Evolutionary conservation across 371 early-diverging fungal species (phyloP).

Genomic region (Nematocida ausubeli): DNA sequence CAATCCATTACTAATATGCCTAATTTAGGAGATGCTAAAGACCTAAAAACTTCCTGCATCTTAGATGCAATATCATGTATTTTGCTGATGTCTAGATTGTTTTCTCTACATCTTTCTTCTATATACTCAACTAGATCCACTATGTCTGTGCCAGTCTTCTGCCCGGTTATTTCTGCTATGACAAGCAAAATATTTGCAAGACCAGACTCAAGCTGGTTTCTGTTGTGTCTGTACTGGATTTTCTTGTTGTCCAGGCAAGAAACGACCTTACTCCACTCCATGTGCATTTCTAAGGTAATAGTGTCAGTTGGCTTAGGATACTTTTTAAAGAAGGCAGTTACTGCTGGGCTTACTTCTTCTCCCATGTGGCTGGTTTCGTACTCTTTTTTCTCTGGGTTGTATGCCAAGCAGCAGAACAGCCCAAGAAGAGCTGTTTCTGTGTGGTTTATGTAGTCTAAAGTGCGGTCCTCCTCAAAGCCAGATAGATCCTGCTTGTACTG

Average conservation of each 20-base stretch:
- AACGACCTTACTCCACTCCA: neutral
- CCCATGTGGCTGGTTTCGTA: neutral
- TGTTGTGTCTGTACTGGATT: neutral
- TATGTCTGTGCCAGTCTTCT: neutral
- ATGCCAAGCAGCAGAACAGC: neutral
- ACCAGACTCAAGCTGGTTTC: neutral
- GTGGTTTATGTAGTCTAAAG: neutral
- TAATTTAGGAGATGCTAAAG: too few species aligned
- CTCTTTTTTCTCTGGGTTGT: neutral
- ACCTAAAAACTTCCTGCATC: too few species aligned
- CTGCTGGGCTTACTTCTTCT: too few species aligned
- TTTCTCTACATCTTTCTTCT: neutral
- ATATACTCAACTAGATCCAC: neutral
- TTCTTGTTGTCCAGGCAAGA: neutral
- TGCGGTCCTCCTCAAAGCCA: too few species aligned
- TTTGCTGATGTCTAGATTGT: neutral
- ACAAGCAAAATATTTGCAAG: neutral
- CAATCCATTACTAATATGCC: too few species aligned
- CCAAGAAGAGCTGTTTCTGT: neutral
- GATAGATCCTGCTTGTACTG: too few species aligned
- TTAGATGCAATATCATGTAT: too few species aligned
- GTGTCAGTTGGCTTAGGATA: neutral
- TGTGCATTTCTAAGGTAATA: neutral
- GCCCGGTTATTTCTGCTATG: neutral
- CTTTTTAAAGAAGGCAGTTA: neutral